Evolutionary conservation across 768 basidiomycete genomes (phyloP).

Genomic region (Leccinum variicolor): DNA sequence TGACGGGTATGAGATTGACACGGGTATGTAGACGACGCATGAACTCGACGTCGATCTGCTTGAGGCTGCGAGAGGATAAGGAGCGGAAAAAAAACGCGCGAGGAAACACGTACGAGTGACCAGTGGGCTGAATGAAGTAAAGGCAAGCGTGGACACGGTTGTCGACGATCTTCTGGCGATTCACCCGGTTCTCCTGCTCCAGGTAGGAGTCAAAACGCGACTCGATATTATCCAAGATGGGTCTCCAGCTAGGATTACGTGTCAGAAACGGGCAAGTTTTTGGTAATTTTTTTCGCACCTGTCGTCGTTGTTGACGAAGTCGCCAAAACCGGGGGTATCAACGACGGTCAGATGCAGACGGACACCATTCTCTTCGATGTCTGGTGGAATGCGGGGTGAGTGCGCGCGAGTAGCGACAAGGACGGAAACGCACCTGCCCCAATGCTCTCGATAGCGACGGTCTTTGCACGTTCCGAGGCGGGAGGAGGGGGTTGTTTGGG

Average conservation of each 20-base stretch:
- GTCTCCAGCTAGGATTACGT: conserved; percentile 77
- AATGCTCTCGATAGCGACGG: conserved; percentile 97
- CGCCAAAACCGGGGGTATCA: conserved; percentile 98
- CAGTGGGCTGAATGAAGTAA: conserved; percentile 98
- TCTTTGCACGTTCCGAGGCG: conserved; percentile 82
- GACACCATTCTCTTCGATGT: conserved; percentile 98
- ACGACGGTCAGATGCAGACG: conserved; percentile 97
- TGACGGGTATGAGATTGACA: conserved; percentile 98
- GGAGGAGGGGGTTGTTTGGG: conserved; percentile 83
- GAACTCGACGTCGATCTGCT: conserved; percentile 98
- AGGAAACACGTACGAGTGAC: conserved; percentile 74
- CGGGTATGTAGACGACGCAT: conserved; percentile 97
- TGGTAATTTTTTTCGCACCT: conserved; percentile 50
- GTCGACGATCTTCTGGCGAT: conserved; percentile 89
- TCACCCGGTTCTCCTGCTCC: conserved; percentile 98
- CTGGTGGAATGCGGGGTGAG: conserved; percentile 44
- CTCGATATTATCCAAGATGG: conserved; percentile 97
- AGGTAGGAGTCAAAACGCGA: conserved; percentile 96
- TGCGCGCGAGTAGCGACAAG: background rate
- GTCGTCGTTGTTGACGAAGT: conserved; percentile 99
- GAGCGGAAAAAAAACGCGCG: no score
- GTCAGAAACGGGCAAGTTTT: conserved; percentile 12
- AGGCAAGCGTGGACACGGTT: conserved; percentile 98
- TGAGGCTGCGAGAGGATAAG: conserved; percentile 56
- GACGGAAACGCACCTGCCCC: conserved; percentile 70